A percentile compares a stretch with the other conserved stretches of the same genome.
These are phyloP conservation scores for Penicillium antarcticum DNA, from an alignment of 495 filamentous ascomycete genomes.

Conservation along the genomic window DNA sequence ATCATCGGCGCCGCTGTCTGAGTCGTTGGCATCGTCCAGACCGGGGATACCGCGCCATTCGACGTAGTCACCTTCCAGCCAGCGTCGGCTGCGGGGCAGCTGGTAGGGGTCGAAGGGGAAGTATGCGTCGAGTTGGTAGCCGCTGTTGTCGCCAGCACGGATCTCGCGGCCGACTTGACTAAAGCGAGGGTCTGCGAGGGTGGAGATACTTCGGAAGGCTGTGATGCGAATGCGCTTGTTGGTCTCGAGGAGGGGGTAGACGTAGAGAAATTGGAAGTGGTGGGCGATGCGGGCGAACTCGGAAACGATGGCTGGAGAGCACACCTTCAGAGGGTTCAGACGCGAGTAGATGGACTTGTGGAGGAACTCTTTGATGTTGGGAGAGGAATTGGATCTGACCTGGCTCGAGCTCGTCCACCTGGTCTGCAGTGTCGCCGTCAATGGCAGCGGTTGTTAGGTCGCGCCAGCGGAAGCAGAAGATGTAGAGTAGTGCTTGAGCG, in stretches of 20 bases:
- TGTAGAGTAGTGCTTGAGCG: conserved; percentile 85
- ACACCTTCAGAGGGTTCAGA: conserved; percentile 94
- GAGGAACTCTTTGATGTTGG: conserved; percentile 67
- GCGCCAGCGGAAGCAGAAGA: conserved; percentile 98
- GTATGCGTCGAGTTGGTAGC: conserved; percentile 80
- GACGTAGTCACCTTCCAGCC: conserved; percentile 82
- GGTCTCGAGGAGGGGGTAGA: conserved; percentile 80
- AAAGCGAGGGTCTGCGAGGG: conserved; percentile 30
- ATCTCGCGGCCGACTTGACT: conserved; percentile 60
- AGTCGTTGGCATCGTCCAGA: conserved; percentile 59
- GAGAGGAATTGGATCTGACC: conserved; percentile 71
- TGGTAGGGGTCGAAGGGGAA: conserved; percentile 98
- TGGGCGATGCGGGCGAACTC: conserved; percentile 85
- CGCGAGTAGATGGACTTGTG: conserved; percentile 73
- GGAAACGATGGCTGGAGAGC: conserved; percentile 84
- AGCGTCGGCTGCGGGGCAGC: conserved; percentile 76
- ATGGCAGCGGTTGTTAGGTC: conserved; percentile 66
- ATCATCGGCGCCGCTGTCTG: conserved; percentile 35
- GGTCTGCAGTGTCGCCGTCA: conserved; percentile 47
- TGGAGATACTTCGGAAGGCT: conserved; percentile 47
- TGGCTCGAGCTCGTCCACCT: conserved; percentile 51
- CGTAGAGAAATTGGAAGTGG: conserved; percentile 81
- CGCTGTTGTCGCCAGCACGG: conserved; percentile 59
- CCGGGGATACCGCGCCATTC: conserved; percentile 79
- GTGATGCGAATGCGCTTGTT: conserved; percentile 82